phyloP scores from a whole-genome alignment of 768 basidiomycete genomes.

The Gloeopeniophorella convolvens region DNA sequence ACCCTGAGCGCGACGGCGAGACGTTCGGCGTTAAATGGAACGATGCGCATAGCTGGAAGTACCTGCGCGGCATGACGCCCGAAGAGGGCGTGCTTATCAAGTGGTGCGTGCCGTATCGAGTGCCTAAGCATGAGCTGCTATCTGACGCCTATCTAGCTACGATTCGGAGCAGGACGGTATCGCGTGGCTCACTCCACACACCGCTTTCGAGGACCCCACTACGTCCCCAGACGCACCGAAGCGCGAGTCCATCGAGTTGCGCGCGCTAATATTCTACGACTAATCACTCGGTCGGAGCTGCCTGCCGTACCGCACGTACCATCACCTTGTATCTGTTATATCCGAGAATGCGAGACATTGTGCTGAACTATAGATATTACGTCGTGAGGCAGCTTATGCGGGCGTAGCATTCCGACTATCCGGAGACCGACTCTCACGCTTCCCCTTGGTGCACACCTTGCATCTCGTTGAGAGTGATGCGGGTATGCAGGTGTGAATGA shows the following conservation, averaged over 20 bases:
- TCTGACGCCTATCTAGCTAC: constrained; percentile 23
- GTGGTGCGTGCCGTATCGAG: constrained; percentile 29
- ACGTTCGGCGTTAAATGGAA: constrained; percentile 35
- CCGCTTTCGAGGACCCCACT: constrained; percentile 50
- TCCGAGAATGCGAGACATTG: too few relatives aligned
- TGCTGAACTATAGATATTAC: too few relatives aligned
- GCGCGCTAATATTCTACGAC: constrained; percentile 61
- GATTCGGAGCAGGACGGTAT: constrained; percentile 35
- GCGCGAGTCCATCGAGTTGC: constrained; percentile 55
- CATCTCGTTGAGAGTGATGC: too few relatives aligned
- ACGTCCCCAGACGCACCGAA: constrained; percentile 44
- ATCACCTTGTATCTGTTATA: too few relatives aligned
- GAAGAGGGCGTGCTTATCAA: constrained; percentile 45
- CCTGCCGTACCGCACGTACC: too few relatives aligned
- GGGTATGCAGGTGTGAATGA: too few relatives aligned
- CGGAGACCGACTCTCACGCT: too few relatives aligned
- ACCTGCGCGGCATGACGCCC: constrained; percentile 36
- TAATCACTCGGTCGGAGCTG: constrained; percentile 6
- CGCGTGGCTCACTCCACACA: constrained; percentile 54
- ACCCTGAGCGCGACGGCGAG: constrained; percentile 40
- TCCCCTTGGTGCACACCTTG: too few relatives aligned
- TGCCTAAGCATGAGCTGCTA: not conserved
- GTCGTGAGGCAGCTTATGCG: too few relatives aligned
- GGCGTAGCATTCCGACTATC: too few relatives aligned
- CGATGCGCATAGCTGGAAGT: constrained; percentile 39